A percentile compares a stretch with the other conserved stretches of the same genome.
Evolutionary conservation across 2,329 filamentous ascomycete genomes (phyloP).

Genomic region (Colletotrichum tanaceti): DNA sequence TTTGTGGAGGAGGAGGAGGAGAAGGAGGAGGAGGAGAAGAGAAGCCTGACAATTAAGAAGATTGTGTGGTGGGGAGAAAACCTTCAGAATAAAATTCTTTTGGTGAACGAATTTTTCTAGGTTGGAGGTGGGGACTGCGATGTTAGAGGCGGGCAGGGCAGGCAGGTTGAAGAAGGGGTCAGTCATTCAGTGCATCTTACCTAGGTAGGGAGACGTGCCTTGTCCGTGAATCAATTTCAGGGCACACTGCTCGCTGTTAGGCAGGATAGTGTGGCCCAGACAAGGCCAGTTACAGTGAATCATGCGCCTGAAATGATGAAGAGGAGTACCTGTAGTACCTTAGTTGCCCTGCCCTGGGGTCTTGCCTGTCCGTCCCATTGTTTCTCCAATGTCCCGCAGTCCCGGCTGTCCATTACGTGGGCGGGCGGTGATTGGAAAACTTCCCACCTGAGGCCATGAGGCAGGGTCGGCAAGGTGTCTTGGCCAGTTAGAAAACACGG

Average conservation of each 20-base stretch:
- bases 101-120: slow-evolving; percentile 42
- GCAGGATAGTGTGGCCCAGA: not conserved
- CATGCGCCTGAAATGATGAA: not conserved
- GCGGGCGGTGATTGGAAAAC: slow-evolving; percentile 24
- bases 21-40: slow-evolving; percentile 1
- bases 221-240: slow-evolving; percentile 3
- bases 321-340: too few species aligned
- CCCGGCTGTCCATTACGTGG: not conserved
- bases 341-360: slow-evolving; percentile 7
- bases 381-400: not conserved
- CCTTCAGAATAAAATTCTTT: slow-evolving; percentile 42
- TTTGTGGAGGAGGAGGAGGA: slow-evolving; percentile 29
- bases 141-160: slow-evolving; percentile 3
- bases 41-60: too few species aligned
- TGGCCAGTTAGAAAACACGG: slow-evolving; percentile 12
- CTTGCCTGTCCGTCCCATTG: not conserved
- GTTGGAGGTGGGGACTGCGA: slow-evolving; percentile 24
- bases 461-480: not conserved
- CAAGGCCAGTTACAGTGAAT: slow-evolving; percentile 5
- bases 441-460: slow-evolving; percentile 18
- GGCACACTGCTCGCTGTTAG: not conserved
- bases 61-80: slow-evolving; percentile 32
- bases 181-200: not conserved
- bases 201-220: not conserved
- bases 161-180: slow-evolving; percentile 5